A percentile compares a stretch with the other conserved stretches of the same genome.
Evolutionary conservation across 2,329 filamentous ascomycete species (phyloP).

Genomic region (Orbilia javanica): DNA sequence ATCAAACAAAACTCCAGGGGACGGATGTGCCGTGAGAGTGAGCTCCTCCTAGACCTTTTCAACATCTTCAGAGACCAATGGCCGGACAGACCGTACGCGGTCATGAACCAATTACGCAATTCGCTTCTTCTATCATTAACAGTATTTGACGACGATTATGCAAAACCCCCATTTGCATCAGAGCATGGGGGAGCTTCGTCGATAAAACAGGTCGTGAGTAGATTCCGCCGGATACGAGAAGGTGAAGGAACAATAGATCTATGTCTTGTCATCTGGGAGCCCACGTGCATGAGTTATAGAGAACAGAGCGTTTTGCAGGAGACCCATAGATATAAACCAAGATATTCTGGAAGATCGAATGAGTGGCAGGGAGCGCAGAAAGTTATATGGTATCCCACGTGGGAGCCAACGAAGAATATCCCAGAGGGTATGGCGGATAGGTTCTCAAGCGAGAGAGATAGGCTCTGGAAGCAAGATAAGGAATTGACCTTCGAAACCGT

Average conservation of each 20-base stretch:
- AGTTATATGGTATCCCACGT: conserved; percentile 56
- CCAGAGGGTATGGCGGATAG: conserved; percentile 32
- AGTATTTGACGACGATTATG: conserved; percentile 39
- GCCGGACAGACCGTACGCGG: conserved; percentile 52
- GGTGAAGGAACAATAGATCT: conserved; percentile 39
- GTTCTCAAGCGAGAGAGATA: conserved; percentile 44
- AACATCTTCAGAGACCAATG: conserved; percentile 46
- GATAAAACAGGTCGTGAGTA: conserved; percentile 41
- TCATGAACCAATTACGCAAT: conserved; percentile 55
- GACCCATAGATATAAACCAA: conserved; percentile 44
- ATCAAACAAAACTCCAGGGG: conserved; percentile 34
- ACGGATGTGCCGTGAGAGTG: conserved; percentile 43
- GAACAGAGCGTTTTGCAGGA: conserved; percentile 50
- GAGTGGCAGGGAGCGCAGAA: conserved; percentile 52
- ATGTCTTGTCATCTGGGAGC: conserved; percentile 40
- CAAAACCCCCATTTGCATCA: conserved; percentile 47
- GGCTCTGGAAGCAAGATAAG: conserved; percentile 20
- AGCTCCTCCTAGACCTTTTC: conserved; percentile 43
- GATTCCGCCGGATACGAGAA: conserved; percentile 35
- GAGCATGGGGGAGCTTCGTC: conserved; percentile 35
- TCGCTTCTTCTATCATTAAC: conserved; percentile 40
- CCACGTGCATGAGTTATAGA: conserved; percentile 48
- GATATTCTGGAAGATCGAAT: conserved; percentile 35
- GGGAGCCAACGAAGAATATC: conserved; percentile 47
- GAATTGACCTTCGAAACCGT: conserved; percentile 45